Conservation (phyloP, 2,329 filamentous ascomycete genomes). For the Blastomyces gilchristii region DNA sequence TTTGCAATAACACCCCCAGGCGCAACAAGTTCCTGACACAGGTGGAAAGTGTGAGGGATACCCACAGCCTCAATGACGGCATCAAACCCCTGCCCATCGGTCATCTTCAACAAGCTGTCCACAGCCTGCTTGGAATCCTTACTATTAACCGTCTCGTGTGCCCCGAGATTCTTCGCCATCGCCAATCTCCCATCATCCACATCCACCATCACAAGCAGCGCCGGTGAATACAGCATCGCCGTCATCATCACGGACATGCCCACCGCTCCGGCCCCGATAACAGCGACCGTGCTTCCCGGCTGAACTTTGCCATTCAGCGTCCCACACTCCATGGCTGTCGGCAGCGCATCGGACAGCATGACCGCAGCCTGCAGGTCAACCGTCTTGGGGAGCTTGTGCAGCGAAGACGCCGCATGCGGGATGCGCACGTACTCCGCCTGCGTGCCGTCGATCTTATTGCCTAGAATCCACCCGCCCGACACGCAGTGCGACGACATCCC, state of each 20-base stretch:
- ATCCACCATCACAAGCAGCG: conserved; percentile 44
- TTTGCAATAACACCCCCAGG: conserved; percentile 47
- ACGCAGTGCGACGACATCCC: conserved; percentile 46
- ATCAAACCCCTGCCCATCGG: conserved; percentile 46
- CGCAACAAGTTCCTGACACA: conserved; percentile 46
- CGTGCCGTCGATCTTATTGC: conserved; percentile 44
- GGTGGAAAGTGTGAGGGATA: conserved; percentile 42
- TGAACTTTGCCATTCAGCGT: conserved; percentile 43
- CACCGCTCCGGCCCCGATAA: conserved; percentile 48
- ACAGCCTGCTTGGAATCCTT: conserved; percentile 25
- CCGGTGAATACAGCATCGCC: conserved; percentile 45
- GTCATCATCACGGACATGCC: conserved; percentile 48
- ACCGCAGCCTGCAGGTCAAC: conserved; percentile 38
- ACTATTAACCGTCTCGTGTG: conserved; percentile 37
- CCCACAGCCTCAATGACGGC: conserved; percentile 51
- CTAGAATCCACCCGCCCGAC: conserved; percentile 46
- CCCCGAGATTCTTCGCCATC: conserved; percentile 41
- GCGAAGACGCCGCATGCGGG: conserved; percentile 41
- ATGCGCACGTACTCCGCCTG: conserved; percentile 50
- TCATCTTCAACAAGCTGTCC: conserved; percentile 35
- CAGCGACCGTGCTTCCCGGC: conserved; percentile 43
- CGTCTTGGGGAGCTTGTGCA: conserved; percentile 33
- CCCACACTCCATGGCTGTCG: conserved; percentile 48
- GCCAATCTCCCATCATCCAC: conserved; percentile 40
- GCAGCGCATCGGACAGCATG: conserved; percentile 47